Percentiles rank a stretch among this genome's conserved stretches.
These are phyloP conservation scores for Phytophthora megakarya DNA, from an alignment of 352 stramenopile genomes.

Conservation along the genomic window DNA sequence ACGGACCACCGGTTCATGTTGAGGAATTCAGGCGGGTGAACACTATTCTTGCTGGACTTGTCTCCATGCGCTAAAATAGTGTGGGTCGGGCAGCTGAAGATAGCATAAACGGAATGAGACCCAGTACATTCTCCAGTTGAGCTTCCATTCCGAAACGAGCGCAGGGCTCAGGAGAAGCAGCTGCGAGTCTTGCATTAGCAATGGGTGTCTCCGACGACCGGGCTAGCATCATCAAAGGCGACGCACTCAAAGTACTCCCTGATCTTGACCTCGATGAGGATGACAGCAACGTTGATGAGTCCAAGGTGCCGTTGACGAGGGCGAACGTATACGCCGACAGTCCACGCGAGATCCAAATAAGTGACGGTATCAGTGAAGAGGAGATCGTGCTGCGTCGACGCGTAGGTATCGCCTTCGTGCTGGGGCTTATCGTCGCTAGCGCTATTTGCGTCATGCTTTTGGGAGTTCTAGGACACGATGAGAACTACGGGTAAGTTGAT, in stretches of 20 bases:
- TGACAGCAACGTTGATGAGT: constrained; percentile 34
- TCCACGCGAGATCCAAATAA: constrained; percentile 42
- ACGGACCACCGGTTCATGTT: too few species aligned
- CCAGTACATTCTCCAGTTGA: not conserved
- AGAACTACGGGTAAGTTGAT: constrained; percentile 64
- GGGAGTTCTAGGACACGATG: constrained; percentile 62
- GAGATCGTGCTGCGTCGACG: constrained; percentile 60
- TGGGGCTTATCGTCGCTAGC: constrained; percentile 61
- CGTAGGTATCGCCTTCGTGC: constrained; percentile 61
- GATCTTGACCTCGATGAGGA: constrained; percentile 39
- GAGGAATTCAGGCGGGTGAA: too few species aligned
- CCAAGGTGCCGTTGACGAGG: constrained; percentile 48
- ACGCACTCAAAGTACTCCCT: constrained; percentile 48
- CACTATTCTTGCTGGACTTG: constrained; percentile 17
- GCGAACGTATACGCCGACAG: constrained; percentile 78
- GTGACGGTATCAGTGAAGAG: constrained; percentile 41
- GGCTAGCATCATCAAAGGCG: constrained; percentile 54
- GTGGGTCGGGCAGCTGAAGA: constrained; percentile 10
- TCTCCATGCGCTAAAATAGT: constrained; percentile 23
- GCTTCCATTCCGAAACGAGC: constrained; percentile 33
- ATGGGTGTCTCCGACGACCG: constrained; percentile 49
- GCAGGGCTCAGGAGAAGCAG: constrained; percentile 17
- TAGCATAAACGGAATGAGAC: constrained; percentile 6
- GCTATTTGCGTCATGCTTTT: constrained; percentile 72
- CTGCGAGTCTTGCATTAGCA: constrained; percentile 11